Conservation (phyloP, 768 basidiomycete species). For the Cystofilobasidium macerans region DNA sequence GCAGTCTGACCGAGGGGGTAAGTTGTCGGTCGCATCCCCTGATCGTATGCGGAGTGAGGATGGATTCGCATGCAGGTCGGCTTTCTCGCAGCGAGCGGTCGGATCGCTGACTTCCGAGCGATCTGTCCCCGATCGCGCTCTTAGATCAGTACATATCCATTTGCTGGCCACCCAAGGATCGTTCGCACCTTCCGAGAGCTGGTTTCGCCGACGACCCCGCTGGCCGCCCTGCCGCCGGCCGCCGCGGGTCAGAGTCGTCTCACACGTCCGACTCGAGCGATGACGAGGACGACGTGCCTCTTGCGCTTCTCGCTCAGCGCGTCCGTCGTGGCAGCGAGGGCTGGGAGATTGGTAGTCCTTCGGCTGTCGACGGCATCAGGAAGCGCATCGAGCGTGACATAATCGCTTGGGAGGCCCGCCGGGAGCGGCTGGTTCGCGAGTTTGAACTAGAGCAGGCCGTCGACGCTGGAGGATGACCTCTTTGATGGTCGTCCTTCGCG, state of each 20-base stretch:
- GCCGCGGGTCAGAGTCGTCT: neutral
- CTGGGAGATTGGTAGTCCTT: neutral
- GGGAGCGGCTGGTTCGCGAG: neutral
- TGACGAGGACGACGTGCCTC: slow-evolving; percentile 1
- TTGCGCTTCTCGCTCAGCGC: neutral
- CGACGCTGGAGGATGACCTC: neutral
- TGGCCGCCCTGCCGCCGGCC: neutral
- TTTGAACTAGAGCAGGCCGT: neutral
- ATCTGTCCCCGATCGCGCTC: neutral
- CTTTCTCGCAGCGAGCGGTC: too few relatives aligned
- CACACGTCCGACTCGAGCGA: neutral
- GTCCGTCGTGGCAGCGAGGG: neutral
- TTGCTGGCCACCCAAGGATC: slow-evolving; percentile 25
- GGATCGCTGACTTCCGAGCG: neutral
- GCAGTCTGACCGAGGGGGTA: slow-evolving; percentile 4
- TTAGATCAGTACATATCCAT: slow-evolving; percentile 17
- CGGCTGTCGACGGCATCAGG: neutral
- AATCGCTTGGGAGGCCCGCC: neutral
- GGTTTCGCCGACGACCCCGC: neutral
- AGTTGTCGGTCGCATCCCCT: too few relatives aligned
- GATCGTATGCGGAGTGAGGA: too few relatives aligned
- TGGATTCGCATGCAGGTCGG: too few relatives aligned
- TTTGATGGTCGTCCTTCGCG: too few relatives aligned
- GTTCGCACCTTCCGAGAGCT: neutral
- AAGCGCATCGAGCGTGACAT: neutral